Base-by-base conservation (phyloP, 495 filamentous ascomycete genomes). In the Hyaloscypha finlandica region DNA sequence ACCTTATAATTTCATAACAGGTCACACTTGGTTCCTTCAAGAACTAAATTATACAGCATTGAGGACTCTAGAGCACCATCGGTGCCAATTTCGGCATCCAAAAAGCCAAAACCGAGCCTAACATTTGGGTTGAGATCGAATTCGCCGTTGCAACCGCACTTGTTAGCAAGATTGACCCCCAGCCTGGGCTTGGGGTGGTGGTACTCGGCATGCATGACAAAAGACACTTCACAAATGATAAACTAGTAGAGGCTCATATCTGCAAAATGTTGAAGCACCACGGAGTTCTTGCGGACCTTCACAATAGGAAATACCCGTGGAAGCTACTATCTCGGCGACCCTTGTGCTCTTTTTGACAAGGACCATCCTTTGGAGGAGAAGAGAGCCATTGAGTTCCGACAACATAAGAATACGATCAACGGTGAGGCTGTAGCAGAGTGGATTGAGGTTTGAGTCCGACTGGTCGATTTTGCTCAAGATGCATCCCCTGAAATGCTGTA, bases 311-410 rank as follows among this genome's bases (percentile, higher is more conserved):
- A 12, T 19, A 12, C 14, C 6, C 8, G 3, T 45, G 6, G 6
- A 45, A 45, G 42, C 42, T 55, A 55, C 29, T 6, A 55, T 55
- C 53, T 55, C 20, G 53, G 53, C 30, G 32, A 37, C 19, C 16
- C n/a, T 4, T n/a, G 56, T 22, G 32, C 29, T 4, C 53, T 55
- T 19, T n/a, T 25, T 9, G 56, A 59, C 5, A 12, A 35, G 9
- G 56, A 33, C 30, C 11, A 6, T n/a, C 19, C 30, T 5, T 3
- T 35, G 2, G 56, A 5, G 3, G 2, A 12, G 11, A 66, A 66
- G 39, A 61, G 68, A 16, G 78, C 75, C n/a, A 69, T 83, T 37
- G 81, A 83, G 68, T 83, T 83, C 68, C 75, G 81, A 16, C 77
- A 80, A 56, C 77, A 78, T n/a, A 69, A 35, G 8, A 77, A 78